A percentile compares a stretch with the other conserved stretches of the same genome.
Evolutionary conservation across 345 rosid genomes (phyloP).

Genomic region (Arabidopsis thaliana): TAIR10.1 NC_003075.7:2680001-2680500

Average conservation of each 20-base stretch:
- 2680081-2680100: constrained; percentile 53
- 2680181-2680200: constrained; percentile 17
- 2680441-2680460: constrained; percentile 48
- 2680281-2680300: constrained; percentile 51
- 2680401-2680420: background rate
- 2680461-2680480: constrained; percentile 52
- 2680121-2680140: constrained; percentile 54
- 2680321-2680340: constrained; percentile 51
- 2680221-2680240: constrained; percentile 34
- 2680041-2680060: constrained; percentile 58
- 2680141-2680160: background rate
- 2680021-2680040: constrained; percentile 61
- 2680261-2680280: constrained; percentile 49
- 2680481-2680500: constrained; percentile 48
- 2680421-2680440: constrained; percentile 41
- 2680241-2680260: constrained; percentile 45
- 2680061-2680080: constrained; percentile 42
- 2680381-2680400: background rate
- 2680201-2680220: constrained; percentile 47
- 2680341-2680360: constrained; percentile 55
- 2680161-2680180: background rate
- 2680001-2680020: constrained; percentile 60
- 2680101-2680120: constrained; percentile 54
- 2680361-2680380: background rate
- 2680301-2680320: constrained; percentile 49